Evolutionary conservation across 805 yeast species (phyloP).

Genomic region (Teunomyces panamensis): DNA sequence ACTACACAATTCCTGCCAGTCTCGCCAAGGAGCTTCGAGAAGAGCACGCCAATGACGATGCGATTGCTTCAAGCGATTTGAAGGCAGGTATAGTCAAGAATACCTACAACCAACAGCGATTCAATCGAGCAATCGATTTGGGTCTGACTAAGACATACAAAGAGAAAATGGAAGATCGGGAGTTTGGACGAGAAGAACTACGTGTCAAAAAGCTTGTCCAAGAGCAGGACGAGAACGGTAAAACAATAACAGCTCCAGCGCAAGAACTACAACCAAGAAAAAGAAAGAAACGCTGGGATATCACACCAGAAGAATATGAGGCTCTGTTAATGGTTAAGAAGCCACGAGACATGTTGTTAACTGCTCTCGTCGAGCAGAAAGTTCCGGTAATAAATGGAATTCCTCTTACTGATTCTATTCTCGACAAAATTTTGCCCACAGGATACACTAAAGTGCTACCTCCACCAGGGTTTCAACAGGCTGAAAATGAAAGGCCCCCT

Average conservation of each 20-base stretch:
- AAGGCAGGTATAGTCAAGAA: slow-evolving; percentile 16
- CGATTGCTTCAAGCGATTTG: slow-evolving; percentile 12
- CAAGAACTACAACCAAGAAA: slow-evolving; percentile 10
- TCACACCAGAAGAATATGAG: slow-evolving; percentile 33
- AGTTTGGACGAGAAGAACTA: slow-evolving; percentile 36
- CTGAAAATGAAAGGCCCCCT: slow-evolving; percentile 22
- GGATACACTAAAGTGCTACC: slow-evolving; percentile 46
- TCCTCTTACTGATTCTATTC: slow-evolving; percentile 42
- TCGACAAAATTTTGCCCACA: slow-evolving; percentile 50
- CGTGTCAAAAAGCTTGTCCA: slow-evolving; percentile 21
- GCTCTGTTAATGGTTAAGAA: slow-evolving; percentile 3
- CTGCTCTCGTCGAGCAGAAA: slow-evolving; percentile 13
- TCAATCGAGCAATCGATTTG: slow-evolving; percentile 21
- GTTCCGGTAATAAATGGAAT: slow-evolving; percentile 28
- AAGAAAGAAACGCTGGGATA: slow-evolving; percentile 46
- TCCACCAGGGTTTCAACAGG: slow-evolving; percentile 44
- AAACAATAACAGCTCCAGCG: not conserved
- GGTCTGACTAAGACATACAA: slow-evolving; percentile 32
- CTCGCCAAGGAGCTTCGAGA: slow-evolving; percentile 23
- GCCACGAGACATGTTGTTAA: not conserved
- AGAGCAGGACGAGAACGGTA: slow-evolving; percentile 14
- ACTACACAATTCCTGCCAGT: slow-evolving; percentile 29
- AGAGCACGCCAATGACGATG: slow-evolving; percentile 20
- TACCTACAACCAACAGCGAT: slow-evolving; percentile 29
- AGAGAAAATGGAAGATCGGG: slow-evolving; percentile 41